These are phyloP conservation scores for Mycena venus DNA, from an alignment of 768 basidiomycete species.

Conservation along the genomic window DNA sequence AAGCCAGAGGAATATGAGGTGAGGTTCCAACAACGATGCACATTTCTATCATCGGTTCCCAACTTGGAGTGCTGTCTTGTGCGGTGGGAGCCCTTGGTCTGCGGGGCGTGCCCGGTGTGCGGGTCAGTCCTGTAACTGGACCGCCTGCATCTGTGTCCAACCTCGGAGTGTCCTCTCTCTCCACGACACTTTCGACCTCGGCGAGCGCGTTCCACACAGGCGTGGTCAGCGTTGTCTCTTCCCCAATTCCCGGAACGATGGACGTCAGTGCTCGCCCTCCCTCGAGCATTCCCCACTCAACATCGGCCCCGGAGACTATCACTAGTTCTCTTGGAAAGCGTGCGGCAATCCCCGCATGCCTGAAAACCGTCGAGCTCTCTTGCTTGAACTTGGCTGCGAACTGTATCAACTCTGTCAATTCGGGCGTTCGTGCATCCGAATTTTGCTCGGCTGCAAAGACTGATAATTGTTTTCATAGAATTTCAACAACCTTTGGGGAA, in stretches of 20 bases:
- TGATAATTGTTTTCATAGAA: background rate
- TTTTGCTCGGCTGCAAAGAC: background rate
- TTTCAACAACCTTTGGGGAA: conserved; percentile 25
- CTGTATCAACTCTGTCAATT: conserved; percentile 20
- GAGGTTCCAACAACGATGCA: background rate
- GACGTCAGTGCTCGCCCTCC: too few species aligned
- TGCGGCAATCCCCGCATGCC: conserved; percentile 19
- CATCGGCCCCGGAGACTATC: background rate
- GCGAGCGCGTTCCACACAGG: too few species aligned
- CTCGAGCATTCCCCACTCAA: background rate
- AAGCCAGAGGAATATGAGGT: background rate
- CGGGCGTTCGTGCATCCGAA: background rate
- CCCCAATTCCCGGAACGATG: too few species aligned
- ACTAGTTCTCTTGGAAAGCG: background rate
- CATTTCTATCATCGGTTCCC: background rate
- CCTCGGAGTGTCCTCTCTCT: too few species aligned
- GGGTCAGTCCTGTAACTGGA: too few species aligned
- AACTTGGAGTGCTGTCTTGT: background rate
- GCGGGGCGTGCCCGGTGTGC: background rate
- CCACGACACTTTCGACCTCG: too few species aligned
- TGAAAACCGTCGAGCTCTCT: conserved; percentile 26
- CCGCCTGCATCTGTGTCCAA: too few species aligned
- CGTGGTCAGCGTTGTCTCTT: too few species aligned
- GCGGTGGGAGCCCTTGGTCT: background rate
- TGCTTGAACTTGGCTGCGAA: conserved; percentile 27